Evolutionary conservation across 2,329 filamentous ascomycete genomes (phyloP), one percentile per base, ranked within the genome.

Genomic region (Diplocarpon rosae): DNA sequence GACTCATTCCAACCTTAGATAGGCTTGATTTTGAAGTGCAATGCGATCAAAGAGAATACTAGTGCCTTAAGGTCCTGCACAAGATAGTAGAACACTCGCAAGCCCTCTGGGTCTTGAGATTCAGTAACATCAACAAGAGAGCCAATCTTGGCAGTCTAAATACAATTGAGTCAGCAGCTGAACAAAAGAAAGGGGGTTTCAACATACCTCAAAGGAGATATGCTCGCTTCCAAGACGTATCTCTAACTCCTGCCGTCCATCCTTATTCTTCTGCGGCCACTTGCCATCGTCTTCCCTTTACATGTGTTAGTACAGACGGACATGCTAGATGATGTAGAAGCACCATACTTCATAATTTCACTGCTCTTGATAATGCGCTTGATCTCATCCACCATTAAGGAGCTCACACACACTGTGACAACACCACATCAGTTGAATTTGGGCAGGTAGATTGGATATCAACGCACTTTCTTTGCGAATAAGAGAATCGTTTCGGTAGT

Each of bases 251-350:
- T 98, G 92, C 52, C 90, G 79, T 30, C 92, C 92, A 59, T 98
- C 92, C 69, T 96, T 96, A 70, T 98, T 98, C 76, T 96, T 98
- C 65, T 93, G 87, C 0, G 92, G 92, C 92, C 92, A 98, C 64
- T 95, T 95, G 20, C 81, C 85, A 64, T 98, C 92, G 62, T 98
- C 92, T 79, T 98, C 92, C 70, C 87, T 94, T 55, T 50, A 31
- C 14, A 3, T 14, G 5, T 35, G 47, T 66, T 46, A 65, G 61
- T 45, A n/a, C 37, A 31, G 40, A 5, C 34, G 29, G 33, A 39
- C 33, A n/a, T 10, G 32, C 9, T 9, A 27, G 16, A 5, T 30
- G 28, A 33, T 27, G 16, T 9, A 2, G 16, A 14, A 32, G 31
- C 12, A 30, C 54, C 71, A 43, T 76, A 93, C 87, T 96, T 96